Evolutionary conservation across 106 monocot genomes (phyloP), one percentile per base, ranked within the genome.

Genomic region (Chionographis japonica): DNA sequence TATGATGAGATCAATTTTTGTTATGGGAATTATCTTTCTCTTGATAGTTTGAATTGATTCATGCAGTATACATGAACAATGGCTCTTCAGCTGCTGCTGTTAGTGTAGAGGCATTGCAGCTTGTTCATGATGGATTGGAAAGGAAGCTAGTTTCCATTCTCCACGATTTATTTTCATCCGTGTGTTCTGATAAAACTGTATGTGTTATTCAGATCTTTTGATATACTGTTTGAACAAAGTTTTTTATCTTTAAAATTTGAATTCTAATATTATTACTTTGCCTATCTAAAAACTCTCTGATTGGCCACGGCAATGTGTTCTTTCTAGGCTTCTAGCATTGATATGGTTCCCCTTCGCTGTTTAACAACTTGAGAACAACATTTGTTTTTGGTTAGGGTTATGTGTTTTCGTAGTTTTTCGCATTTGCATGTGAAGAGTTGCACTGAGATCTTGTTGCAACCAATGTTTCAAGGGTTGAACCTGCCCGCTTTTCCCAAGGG

Each of bases 91-190:
- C 42, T 65, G 63, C 76, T 76, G 52, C 50, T 49, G 43, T 85
- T 37, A 54, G 66, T 18, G 51, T 19, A 39, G 82, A 85, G 81
- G 89, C 85, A 57, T 65, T 78, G 54, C 62, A 72, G 39, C 76
- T 98, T 57, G 74, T 98, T 83, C 58, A 77, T 53, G 85, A 81
- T 74, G 86, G 84, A 19, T 61, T 98, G 68, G 89, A 98, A 65
- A 76, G 37, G 61, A 98, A 81, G 41, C 63, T 98, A 59, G 42
- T 85, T 14, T 62, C 76, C 12, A 54, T 74, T 20, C 58, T 92
- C 36, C 46, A 76, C 27, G 72, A 80, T 67, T 56, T 87, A 27
- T 63, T 90, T 77, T 71, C 73, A 61, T 74, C 83, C 58, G 65
- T 66, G 63, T 71, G 67, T 80, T 79, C 63, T 69, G 87, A 87